Evolutionary conservation across 1,284 basidiomycete genomes (phyloP).

Genomic region (Ceratobasidium sp.): DNA sequence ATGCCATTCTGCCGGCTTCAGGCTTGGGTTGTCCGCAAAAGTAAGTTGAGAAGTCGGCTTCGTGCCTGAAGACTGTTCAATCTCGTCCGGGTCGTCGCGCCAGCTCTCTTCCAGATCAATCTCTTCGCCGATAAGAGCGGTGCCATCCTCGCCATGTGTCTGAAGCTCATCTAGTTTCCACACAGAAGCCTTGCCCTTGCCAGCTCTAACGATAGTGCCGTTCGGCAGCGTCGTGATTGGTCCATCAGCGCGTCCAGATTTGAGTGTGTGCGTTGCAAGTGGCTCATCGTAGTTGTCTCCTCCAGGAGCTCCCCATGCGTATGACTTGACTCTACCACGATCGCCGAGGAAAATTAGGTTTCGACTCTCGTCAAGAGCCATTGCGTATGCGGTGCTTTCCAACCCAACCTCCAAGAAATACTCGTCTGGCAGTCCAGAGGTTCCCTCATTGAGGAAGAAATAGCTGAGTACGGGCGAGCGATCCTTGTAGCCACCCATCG

Average conservation of each 20-base stretch:
- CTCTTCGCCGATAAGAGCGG: not conserved
- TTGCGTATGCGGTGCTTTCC: not conserved
- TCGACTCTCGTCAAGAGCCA: constrained; percentile 21
- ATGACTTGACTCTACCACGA: constrained; percentile 14
- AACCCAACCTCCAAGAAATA: not conserved
- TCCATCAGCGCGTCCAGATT: not conserved
- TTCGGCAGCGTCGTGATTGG: constrained; percentile 14
- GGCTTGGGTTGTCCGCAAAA: not conserved
- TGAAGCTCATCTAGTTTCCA: constrained; percentile 10
- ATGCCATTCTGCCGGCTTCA: not conserved
- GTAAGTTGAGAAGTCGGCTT: not conserved
- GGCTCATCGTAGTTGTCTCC: not conserved
- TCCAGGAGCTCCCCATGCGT: not conserved
- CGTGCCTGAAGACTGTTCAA: constrained; percentile 10
- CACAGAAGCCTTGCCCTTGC: constrained; percentile 5
- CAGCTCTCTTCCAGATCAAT: not conserved
- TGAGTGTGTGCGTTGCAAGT: constrained; percentile 20
- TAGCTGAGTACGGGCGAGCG: not conserved
- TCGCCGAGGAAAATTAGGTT: constrained; percentile 19
- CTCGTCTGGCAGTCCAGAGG: not conserved
- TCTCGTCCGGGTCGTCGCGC: constrained; percentile 23
- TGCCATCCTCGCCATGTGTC: constrained; percentile 22
- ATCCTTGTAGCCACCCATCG: not conserved
- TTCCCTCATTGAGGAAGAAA: not conserved
- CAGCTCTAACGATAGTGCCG: constrained; percentile 25